Percentiles rank a stretch among this genome's conserved stretches.
These are phyloP conservation scores for Hymenoscyphus salicellus DNA, from an alignment of 2,329 filamentous ascomycete genomes.

Conservation along the genomic window DNA sequence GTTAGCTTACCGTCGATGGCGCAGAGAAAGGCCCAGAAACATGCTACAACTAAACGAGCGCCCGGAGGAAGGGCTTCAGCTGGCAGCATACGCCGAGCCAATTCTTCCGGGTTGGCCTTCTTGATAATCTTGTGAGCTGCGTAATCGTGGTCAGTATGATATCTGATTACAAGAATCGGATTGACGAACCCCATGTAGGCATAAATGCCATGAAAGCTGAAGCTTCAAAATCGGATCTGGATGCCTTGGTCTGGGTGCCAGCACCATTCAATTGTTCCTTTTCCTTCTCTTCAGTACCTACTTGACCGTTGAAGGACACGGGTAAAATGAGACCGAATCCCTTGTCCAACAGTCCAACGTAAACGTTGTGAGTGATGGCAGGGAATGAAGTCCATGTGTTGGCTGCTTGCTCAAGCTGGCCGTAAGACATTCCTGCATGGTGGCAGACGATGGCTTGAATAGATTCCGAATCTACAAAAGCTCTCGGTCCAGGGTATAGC, in stretches of 20 bases:
- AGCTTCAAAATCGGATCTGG: slow-evolving; percentile 9
- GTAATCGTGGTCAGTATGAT: neutral
- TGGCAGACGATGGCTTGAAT: slow-evolving; percentile 8
- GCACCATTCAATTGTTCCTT: neutral
- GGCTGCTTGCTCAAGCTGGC: slow-evolving; percentile 1
- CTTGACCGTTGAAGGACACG: neutral
- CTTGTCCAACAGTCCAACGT: slow-evolving; percentile 3
- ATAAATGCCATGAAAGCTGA: slow-evolving; percentile 13
- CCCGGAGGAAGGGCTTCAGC: neutral
- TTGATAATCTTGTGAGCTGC: slow-evolving; percentile 5
- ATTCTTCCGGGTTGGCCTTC: slow-evolving; percentile 9
- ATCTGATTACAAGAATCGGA: neutral
- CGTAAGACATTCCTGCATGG: slow-evolving; percentile 4
- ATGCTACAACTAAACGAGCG: slow-evolving; percentile 10
- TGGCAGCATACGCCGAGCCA: slow-evolving; percentile 6
- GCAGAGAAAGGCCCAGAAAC: slow-evolving; percentile 11
- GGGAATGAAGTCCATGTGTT: slow-evolving; percentile 4
- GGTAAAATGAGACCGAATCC: slow-evolving; percentile 6
- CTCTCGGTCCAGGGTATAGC: slow-evolving; percentile 5
- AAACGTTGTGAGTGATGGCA: neutral
- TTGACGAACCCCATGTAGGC: slow-evolving; percentile 6
- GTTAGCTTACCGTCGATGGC: slow-evolving; percentile 7
- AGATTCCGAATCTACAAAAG: neutral
- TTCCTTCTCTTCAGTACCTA: neutral
- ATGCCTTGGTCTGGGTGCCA: neutral